These are phyloP conservation scores for Sporothrix phasma DNA, from an alignment of 2,329 filamentous ascomycete species.

Conservation along the genomic window DNA sequence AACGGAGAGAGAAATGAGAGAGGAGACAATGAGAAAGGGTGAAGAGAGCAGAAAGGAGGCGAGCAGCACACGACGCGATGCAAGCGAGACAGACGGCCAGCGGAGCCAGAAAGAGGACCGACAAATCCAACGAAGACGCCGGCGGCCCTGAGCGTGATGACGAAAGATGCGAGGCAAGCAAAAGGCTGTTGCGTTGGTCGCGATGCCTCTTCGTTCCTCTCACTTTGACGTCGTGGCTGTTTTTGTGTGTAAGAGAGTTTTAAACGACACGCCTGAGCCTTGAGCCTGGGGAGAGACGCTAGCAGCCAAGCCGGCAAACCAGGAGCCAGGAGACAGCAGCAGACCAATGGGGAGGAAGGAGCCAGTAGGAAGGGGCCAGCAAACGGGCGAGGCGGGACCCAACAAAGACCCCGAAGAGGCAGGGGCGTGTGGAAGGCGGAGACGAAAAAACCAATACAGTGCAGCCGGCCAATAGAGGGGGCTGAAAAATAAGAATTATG, in stretches of 20 bases:
- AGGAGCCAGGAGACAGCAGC: neutral
- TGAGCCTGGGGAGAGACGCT: slow-evolving; percentile 9
- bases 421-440: neutral
- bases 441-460: slow-evolving; percentile 4
- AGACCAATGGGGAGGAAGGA: neutral
- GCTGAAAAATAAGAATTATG: neutral
- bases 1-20: neutral
- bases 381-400: slow-evolving; percentile 5
- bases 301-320: slow-evolving; percentile 4
- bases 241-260: slow-evolving; percentile 18
- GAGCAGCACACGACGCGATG: neutral
- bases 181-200: neutral
- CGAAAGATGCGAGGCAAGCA: neutral
- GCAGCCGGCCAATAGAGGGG: neutral
- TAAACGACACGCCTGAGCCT: slow-evolving; percentile 4
- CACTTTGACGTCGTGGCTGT: slow-evolving; percentile 10
- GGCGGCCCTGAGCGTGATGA: neutral
- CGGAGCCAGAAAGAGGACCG: neutral
- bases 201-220: too few relatives aligned
- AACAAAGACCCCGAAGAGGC: neutral
- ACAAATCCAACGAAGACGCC: neutral
- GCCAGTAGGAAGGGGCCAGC: slow-evolving; percentile 1
- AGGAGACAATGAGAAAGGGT: neutral
- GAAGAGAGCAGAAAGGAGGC: neutral
- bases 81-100: neutral